A percentile compares a stretch with the other conserved stretches of the same genome.
These are phyloP conservation scores for Penicillium ucsense DNA, from an alignment of 495 filamentous ascomycete genomes.

Conservation along the genomic window DNA sequence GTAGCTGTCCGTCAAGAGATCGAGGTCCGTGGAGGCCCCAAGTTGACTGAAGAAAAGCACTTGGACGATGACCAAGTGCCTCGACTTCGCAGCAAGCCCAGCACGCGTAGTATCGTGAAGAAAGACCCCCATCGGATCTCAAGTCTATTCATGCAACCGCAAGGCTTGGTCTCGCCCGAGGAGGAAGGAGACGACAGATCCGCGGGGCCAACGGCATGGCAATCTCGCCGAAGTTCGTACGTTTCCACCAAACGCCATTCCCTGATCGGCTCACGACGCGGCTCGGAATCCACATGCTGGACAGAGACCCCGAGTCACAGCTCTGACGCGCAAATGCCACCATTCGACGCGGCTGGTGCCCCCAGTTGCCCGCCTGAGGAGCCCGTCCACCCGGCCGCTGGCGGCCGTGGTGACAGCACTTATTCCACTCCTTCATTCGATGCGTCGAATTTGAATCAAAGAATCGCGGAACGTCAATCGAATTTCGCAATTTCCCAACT, in stretches of 20 bases:
- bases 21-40: conserved; percentile 58
- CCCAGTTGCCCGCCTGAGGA: conserved; percentile 10
- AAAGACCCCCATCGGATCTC: conserved; percentile 54
- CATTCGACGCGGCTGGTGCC: conserved; percentile 8
- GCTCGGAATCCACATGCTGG: conserved; percentile 20
- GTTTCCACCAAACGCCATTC: conserved; percentile 24
- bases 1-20: conserved; percentile 56
- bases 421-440: conserved; percentile 11
- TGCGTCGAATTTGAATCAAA: conserved; percentile 16
- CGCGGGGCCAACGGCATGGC: conserved; percentile 14
- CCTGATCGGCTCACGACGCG: conserved; percentile 23
- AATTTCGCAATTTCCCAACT: conserved; percentile 8
- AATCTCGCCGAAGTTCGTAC: conserved; percentile 23
- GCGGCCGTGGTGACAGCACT: conserved; percentile 4
- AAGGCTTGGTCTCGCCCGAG: conserved; percentile 13
- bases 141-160: conserved; percentile 49
- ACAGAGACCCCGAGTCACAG: conserved; percentile 18
- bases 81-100: conserved; percentile 34
- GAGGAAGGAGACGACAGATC: conserved; percentile 21
- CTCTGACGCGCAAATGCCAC: conserved; percentile 7
- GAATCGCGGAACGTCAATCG: conserved; percentile 16
- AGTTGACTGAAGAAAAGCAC: conserved; percentile 46
- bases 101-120: conserved; percentile 27
- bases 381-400: conserved; percentile 8
- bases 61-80: conserved; percentile 22